phyloP scores from a whole-genome alignment of 495 filamentous ascomycete species.

The Hyaloscypha variabilis region DNA sequence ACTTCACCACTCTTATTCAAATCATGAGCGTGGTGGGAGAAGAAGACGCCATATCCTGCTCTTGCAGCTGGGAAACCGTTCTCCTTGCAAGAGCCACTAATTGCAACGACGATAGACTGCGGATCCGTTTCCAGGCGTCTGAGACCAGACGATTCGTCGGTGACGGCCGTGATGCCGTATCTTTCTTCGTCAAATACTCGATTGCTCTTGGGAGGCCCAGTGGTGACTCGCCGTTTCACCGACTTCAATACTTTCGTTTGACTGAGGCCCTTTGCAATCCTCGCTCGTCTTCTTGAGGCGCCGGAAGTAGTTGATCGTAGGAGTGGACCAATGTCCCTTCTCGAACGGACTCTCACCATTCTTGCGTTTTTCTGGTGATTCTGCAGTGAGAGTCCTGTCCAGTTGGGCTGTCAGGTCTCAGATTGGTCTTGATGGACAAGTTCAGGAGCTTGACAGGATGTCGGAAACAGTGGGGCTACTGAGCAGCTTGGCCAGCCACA shows the following conservation, averaged over 20 bases:
- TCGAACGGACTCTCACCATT: neutral
- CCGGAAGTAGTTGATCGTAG: neutral
- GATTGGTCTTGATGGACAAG: neutral
- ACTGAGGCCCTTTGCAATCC: neutral
- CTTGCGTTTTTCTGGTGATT: neutral
- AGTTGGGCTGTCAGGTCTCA: neutral
- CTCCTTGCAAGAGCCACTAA: conserved; percentile 39
- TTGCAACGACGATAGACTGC: conserved; percentile 12
- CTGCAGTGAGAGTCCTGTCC: neutral
- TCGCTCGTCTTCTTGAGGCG: neutral
- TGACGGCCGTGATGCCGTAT: conserved; percentile 1
- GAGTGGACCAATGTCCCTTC: neutral
- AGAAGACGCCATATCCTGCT: conserved; percentile 31
- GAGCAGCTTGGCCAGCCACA: neutral
- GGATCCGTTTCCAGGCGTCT: conserved; percentile 10
- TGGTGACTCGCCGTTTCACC: neutral
- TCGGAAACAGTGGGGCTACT: neutral
- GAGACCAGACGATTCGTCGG: conserved; percentile 3
- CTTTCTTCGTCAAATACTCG: neutral
- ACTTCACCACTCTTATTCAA: conserved; percentile 14
- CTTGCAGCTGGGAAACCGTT: conserved; percentile 38
- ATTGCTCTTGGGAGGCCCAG: neutral
- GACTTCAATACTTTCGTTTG: neutral
- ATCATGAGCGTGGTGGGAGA: conserved; percentile 3
- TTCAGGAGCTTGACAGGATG: neutral